These are phyloP conservation scores for Myriosclerotinia duriaeana DNA, from an alignment of 2,329 filamentous ascomycete species.

Conservation along the genomic window DNA sequence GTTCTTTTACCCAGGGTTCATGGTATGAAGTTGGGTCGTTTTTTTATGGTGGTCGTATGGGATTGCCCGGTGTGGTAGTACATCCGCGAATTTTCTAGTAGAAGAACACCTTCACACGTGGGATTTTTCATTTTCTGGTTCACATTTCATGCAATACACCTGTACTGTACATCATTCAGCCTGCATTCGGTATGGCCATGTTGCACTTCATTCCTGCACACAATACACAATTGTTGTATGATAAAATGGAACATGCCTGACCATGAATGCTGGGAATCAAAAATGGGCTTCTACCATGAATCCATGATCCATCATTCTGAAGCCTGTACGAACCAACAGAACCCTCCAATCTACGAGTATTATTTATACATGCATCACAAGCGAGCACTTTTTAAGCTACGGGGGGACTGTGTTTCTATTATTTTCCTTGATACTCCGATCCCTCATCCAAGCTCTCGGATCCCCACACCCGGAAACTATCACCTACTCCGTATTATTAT, in stretches of 20 bases:
- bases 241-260: conserved; percentile 14
- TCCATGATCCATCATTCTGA: no score
- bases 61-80: conserved; percentile 20
- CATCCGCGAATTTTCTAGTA: conserved; percentile 18
- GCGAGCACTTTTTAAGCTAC: conserved; percentile 18
- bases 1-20: conserved; percentile 11
- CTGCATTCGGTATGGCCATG: conserved; percentile 14
- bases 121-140: conserved; percentile 17
- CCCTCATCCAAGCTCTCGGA: conserved; percentile 26
- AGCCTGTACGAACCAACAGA: conserved; percentile 1
- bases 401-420: no score
- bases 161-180: conserved; percentile 19
- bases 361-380: conserved; percentile 18
- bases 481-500: background rate
- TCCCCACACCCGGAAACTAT: conserved; percentile 16
- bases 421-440: conserved; percentile 19
- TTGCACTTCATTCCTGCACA: conserved; percentile 13
- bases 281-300: background rate
- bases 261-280: background rate
- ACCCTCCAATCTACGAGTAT: conserved; percentile 22
- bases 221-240: conserved; percentile 4
- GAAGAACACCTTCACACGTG: conserved; percentile 21
- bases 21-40: conserved; percentile 22
- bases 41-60: conserved; percentile 11
- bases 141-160: conserved; percentile 19